Conservation (phyloP, 2,329 filamentous ascomycete species). For the Xenoacremonium recifei region DNA sequence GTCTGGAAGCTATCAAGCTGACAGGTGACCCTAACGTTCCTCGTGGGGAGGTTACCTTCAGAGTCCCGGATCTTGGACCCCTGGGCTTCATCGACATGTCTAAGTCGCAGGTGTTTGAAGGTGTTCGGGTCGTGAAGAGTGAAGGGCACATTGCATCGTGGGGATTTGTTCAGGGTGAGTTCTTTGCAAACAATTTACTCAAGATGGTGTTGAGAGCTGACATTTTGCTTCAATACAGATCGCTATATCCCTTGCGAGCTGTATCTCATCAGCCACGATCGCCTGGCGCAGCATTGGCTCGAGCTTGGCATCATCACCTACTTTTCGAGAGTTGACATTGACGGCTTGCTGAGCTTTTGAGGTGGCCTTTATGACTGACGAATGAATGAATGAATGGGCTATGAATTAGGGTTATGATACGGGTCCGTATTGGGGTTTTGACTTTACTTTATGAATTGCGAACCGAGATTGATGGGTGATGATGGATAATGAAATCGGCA, state of each 20-base stretch:
- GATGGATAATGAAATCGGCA: too few species aligned
- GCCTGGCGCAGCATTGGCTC: slow-evolving; percentile 81
- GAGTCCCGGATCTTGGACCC: slow-evolving; percentile 72
- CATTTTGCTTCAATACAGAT: too few species aligned
- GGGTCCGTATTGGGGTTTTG: too few species aligned
- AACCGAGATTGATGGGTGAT: too few species aligned
- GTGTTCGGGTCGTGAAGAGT: slow-evolving; percentile 70
- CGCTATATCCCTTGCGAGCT: slow-evolving; percentile 73
- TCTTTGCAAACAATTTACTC: too few species aligned
- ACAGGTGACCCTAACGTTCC: slow-evolving; percentile 91
- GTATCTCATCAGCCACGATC: slow-evolving; percentile 74
- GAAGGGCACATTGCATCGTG: slow-evolving; percentile 74
- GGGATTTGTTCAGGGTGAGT: slow-evolving; percentile 70
- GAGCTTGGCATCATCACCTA: slow-evolving; percentile 59
- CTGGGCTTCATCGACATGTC: slow-evolving; percentile 63
- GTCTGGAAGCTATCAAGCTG: slow-evolving; percentile 81
- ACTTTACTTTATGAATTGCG: too few species aligned
- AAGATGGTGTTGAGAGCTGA: too few species aligned
- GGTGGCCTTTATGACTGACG: too few species aligned
- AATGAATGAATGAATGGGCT: too few species aligned
- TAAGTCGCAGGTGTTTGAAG: slow-evolving; percentile 67
- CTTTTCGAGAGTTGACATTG: slow-evolving; percentile 59
- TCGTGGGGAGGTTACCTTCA: slow-evolving; percentile 79
- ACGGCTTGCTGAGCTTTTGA: slow-evolving; percentile 48
- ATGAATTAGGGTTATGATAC: too few species aligned